Conservation (phyloP, 345 rosid species). For the Corchorus olitorius region DNA sequence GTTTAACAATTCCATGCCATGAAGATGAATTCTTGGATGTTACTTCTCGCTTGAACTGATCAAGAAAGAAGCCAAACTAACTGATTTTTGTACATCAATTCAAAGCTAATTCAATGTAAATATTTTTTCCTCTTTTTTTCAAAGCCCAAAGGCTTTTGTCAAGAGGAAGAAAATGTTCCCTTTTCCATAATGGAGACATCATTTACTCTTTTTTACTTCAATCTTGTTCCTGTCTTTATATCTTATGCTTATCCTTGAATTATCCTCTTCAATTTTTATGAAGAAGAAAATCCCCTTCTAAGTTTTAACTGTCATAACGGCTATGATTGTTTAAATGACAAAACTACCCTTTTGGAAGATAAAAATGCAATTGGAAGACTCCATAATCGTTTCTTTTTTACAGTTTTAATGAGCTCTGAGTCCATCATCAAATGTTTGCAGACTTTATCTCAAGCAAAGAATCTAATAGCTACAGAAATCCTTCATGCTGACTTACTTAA, state of each 20-base stretch:
- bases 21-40: constrained; percentile 43
- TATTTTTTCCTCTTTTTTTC: background rate
- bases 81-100: constrained; percentile 13
- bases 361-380: background rate
- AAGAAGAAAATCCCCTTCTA: background rate
- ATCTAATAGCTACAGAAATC: constrained; percentile 24
- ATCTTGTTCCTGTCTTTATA: background rate
- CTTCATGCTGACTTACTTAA: constrained; percentile 40
- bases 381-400: background rate
- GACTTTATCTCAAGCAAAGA: constrained; percentile 1
- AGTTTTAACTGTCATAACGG: background rate
- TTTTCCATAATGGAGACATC: background rate
- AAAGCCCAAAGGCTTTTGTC: background rate
- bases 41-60: constrained; percentile 30
- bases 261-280: no score
- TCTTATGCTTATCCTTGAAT: background rate
- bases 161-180: no score
- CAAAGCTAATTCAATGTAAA: background rate
- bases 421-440: constrained; percentile 7
- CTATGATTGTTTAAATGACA: background rate
- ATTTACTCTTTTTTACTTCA: background rate
- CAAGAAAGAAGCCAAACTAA: background rate
- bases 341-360: no score
- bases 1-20: constrained; percentile 49
- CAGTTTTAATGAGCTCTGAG: constrained; percentile 1